phyloP scores from a whole-genome alignment of 768 basidiomycete genomes.

The Lactarius vividus region DNA sequence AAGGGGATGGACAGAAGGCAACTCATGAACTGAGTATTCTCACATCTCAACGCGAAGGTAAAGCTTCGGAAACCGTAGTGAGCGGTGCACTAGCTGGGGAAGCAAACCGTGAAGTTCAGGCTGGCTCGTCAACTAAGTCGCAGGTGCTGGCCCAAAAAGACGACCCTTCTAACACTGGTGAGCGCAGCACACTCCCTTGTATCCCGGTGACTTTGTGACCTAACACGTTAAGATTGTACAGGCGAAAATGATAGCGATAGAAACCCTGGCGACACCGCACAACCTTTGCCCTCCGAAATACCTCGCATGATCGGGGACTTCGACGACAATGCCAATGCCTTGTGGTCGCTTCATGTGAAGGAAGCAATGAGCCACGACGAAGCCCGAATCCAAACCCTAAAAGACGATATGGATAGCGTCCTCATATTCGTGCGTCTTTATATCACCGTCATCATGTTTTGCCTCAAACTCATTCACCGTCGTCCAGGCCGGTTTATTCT shows the following conservation, averaged over 20 bases:
- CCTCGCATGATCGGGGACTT: not conserved
- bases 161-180: not conserved
- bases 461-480: too few relatives aligned
- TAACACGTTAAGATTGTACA: not conserved
- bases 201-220: not conserved
- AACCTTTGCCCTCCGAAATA: not conserved
- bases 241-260: not conserved
- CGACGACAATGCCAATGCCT: not conserved
- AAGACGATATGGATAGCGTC: not conserved
- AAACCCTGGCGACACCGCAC: not conserved
- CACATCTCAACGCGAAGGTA: too few relatives aligned
- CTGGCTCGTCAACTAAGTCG: not conserved
- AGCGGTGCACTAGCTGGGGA: too few relatives aligned
- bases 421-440: not conserved
- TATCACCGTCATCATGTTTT: not conserved
- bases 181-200: not conserved
- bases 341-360: not conserved
- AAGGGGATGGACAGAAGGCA: too few relatives aligned
- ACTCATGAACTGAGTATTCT: too few relatives aligned
- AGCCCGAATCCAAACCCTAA: not conserved
- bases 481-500: conserved; percentile 16
- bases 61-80: too few relatives aligned
- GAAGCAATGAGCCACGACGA: not conserved
- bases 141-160: not conserved
- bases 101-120: not conserved